Conservation (phyloP, 129 eudicot genomes). For the Arctium lappa region DNA sequence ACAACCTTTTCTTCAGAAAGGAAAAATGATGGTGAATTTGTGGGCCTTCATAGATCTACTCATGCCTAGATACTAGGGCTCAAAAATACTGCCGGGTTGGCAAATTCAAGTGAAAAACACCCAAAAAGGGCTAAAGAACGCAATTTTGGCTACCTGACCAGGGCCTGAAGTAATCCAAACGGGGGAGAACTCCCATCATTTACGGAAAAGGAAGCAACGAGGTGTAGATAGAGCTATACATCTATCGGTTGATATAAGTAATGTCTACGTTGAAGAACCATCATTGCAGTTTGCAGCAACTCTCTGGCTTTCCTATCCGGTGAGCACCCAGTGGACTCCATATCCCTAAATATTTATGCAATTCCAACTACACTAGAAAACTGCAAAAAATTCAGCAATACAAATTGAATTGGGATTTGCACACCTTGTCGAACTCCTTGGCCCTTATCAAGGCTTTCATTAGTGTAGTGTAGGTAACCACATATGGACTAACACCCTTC, state of each 20-base stretch:
- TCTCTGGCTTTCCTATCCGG: conserved; percentile 91
- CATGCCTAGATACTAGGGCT: too few relatives aligned
- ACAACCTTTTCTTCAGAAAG: too few relatives aligned
- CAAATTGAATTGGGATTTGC: background rate
- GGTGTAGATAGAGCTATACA: background rate
- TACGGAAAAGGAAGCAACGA: background rate
- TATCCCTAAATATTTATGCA: conserved; percentile 50
- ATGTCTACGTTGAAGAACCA: conserved; percentile 43
- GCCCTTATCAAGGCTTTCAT: conserved; percentile 87
- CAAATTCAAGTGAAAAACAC: background rate
- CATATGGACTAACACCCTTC: conserved; percentile 85
- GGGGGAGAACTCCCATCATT: background rate
- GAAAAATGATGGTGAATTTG: too few relatives aligned
- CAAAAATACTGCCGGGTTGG: too few relatives aligned
- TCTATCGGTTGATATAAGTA: background rate
- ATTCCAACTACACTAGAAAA: background rate
- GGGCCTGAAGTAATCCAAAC: background rate
- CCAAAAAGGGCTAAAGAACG: background rate
- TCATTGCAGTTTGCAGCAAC: conserved; percentile 64
- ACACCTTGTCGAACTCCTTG: conserved; percentile 69
- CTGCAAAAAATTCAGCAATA: background rate
- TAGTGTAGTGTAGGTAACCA: conserved; percentile 76
- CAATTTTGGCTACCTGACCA: background rate
- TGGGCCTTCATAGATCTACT: too few relatives aligned
- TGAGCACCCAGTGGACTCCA: conserved; percentile 82